Conservation (phyloP, 1,284 basidiomycete genomes). For the Tylopilus sp. region DNA sequence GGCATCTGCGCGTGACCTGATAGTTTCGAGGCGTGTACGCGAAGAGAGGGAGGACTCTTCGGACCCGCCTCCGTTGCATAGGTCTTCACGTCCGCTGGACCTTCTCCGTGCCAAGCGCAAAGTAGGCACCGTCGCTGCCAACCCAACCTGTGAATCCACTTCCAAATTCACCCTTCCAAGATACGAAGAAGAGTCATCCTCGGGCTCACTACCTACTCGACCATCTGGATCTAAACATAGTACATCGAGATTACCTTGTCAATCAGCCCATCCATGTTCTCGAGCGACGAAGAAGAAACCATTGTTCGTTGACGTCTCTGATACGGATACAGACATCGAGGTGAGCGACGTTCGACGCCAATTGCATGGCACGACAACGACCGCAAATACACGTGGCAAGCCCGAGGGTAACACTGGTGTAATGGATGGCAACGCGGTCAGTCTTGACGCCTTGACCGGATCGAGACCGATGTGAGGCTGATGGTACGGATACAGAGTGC, state of each 20-base stretch:
- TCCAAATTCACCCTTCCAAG: background rate
- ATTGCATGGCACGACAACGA: background rate
- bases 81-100: constrained; percentile 26
- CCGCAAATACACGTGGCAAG: background rate
- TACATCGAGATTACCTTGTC: background rate
- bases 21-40: background rate
- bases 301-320: constrained; percentile 26
- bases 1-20: background rate
- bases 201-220: constrained; percentile 5
- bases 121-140: background rate
- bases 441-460: background rate
- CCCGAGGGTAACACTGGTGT: background rate
- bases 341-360: constrained; percentile 14
- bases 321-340: constrained; percentile 24
- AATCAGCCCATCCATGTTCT: background rate
- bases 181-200: constrained; percentile 14
- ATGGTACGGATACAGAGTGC: constrained; percentile 8
- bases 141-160: constrained; percentile 1
- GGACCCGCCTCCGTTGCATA: constrained; percentile 15
- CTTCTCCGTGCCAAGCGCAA: constrained; percentile 24
- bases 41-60: constrained; percentile 11
- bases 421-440: constrained; percentile 6
- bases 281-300: constrained; percentile 16
- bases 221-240: background rate
- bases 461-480: background rate